Conservation (phyloP, 2,329 filamentous ascomycete genomes). For the Phoma sp. region DNA sequence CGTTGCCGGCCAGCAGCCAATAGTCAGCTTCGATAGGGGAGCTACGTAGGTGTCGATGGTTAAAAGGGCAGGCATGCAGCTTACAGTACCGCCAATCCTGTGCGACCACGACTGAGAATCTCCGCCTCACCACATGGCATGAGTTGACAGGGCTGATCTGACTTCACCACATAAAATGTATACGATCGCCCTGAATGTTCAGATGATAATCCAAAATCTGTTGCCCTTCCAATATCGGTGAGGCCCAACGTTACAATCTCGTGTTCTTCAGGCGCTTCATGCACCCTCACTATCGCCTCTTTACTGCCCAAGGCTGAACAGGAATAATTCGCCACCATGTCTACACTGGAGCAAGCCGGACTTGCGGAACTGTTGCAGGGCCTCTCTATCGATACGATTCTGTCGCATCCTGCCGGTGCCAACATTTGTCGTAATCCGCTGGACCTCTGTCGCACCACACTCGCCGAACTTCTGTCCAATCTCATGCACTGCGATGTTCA, state of each 20-base stretch:
- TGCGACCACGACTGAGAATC: background rate
- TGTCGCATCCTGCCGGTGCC: background rate
- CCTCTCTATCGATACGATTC: conserved; percentile 1
- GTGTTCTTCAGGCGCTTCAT: background rate
- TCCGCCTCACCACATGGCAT: background rate
- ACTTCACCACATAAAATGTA: background rate
- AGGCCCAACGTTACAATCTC: background rate
- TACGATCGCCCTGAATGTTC: background rate
- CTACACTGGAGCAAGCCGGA: conserved; percentile 11
- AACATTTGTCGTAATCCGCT: conserved; percentile 32
- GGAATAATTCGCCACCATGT: background rate
- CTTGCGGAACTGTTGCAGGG: background rate
- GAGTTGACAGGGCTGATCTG: background rate
- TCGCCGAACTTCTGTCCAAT: conserved; percentile 28
- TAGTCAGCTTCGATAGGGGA: background rate
- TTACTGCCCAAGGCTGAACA: background rate
- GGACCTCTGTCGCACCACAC: conserved; percentile 31
- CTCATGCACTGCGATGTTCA: conserved; percentile 22
- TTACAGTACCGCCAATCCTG: conserved; percentile 5
- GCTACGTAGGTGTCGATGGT: background rate
- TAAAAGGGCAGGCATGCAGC: background rate
- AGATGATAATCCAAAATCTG: background rate
- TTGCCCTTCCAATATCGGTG: background rate
- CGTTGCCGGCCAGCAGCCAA: background rate
- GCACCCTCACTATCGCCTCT: background rate